Conservation (phyloP, 2,329 filamentous ascomycete species). For the Fusarium solani-melongenae region DNA sequence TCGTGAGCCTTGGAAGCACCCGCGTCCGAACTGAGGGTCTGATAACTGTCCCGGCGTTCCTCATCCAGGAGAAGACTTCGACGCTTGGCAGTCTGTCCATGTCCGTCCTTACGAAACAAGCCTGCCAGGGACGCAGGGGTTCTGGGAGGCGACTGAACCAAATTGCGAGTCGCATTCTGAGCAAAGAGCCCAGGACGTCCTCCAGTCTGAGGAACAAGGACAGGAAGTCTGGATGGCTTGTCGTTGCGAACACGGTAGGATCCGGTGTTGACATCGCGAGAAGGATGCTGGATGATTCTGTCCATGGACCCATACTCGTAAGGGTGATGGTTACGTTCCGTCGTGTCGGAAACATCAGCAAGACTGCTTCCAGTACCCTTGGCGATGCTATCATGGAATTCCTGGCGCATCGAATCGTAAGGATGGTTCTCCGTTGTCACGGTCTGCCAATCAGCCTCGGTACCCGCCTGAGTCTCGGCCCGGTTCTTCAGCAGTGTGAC, state of each 20-base stretch:
- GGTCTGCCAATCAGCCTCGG: constrained; percentile 51
- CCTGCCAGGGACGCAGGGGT: constrained; percentile 43
- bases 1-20: not conserved
- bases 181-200: constrained; percentile 18
- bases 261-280: not conserved
- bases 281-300: constrained; percentile 44
- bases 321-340: constrained; percentile 26
- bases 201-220: constrained; percentile 39
- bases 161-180: constrained; percentile 38
- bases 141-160: constrained; percentile 30
- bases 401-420: constrained; percentile 32
- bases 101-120: constrained; percentile 37
- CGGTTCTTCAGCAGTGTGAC: constrained; percentile 29
- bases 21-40: constrained; percentile 46
- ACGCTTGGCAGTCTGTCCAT: not conserved
- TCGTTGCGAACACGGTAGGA: constrained; percentile 39
- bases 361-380: constrained; percentile 56
- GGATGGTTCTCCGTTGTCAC: constrained; percentile 45
- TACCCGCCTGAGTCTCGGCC: constrained; percentile 20
- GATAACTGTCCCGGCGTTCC: constrained; percentile 44
- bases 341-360: constrained; percentile 56
- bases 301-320: constrained; percentile 40
- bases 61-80: constrained; percentile 36
- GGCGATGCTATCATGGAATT: constrained; percentile 38
- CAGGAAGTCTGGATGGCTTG: constrained; percentile 26